These are phyloP conservation scores for Spiromastix sp. DNA, from an alignment of 2,329 filamentous ascomycete species.

Conservation along the genomic window DNA sequence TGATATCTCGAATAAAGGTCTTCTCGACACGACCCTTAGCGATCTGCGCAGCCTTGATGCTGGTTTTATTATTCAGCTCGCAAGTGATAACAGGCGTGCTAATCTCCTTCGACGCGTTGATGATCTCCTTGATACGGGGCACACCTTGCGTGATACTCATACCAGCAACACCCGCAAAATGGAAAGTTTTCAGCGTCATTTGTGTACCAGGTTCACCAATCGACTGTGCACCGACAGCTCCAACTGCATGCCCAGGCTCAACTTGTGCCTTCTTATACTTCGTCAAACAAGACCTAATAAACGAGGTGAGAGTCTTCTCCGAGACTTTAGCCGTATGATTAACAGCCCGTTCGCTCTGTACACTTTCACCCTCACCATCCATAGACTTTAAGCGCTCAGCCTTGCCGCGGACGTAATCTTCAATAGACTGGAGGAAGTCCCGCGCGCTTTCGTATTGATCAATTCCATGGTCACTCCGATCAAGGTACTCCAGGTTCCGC, in stretches of 20 bases:
- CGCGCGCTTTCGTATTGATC: constrained; percentile 76
- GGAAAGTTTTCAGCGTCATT: constrained; percentile 99
- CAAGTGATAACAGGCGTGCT: constrained; percentile 91
- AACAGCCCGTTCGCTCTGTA: constrained; percentile 26
- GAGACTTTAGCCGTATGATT: constrained; percentile 81
- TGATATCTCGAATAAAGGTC: constrained; percentile 74
- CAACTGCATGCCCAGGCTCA: constrained; percentile 90
- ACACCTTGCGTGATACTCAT: constrained; percentile 99
- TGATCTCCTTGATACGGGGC: constrained; percentile 99
- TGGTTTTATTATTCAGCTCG: constrained; percentile 63
- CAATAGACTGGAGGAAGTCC: constrained; percentile 69
- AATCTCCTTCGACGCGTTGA: constrained; percentile 92
- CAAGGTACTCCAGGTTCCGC: constrained; percentile 57
- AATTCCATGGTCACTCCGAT: constrained; percentile 55
- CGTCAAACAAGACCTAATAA: constrained; percentile 70
- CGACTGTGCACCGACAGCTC: constrained; percentile 91
- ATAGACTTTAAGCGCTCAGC: constrained; percentile 47
- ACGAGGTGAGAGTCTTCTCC: constrained; percentile 57
- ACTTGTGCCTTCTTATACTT: constrained; percentile 89
- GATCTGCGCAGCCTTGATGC: constrained; percentile 71
- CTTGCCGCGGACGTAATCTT: constrained; percentile 56
- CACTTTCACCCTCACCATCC: constrained; percentile 23
- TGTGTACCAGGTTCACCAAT: constrained; percentile 98
- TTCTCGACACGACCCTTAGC: constrained; percentile 94
- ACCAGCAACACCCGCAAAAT: constrained; percentile 98